Conservation (phyloP, 331 rosid genomes). For the Malus hybrid region DNA sequence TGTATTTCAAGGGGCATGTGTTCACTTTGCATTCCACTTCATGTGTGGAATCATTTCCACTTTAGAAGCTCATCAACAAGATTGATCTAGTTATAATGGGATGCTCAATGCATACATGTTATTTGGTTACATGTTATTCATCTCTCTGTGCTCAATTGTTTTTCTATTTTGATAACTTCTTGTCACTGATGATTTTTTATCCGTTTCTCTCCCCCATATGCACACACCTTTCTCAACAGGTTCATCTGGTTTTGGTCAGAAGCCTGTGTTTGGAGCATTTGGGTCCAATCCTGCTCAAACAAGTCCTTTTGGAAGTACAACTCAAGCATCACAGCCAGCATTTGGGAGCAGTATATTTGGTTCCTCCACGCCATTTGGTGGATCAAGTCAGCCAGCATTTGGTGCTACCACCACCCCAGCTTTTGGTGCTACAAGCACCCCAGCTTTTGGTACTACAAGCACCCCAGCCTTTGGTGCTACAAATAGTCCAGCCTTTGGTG, state of each 20-base stretch:
- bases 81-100: neutral
- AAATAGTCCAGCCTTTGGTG: slow-evolving; percentile 16
- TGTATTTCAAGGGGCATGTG: neutral
- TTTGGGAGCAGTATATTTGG: slow-evolving; percentile 84
- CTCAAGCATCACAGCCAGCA: slow-evolving; percentile 73
- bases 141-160: neutral
- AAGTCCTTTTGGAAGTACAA: slow-evolving; percentile 68
- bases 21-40: neutral
- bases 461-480: slow-evolving; percentile 38
- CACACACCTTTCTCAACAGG: slow-evolving; percentile 20
- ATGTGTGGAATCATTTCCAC: neutral
- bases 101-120: neutral
- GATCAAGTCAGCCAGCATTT: slow-evolving; percentile 47
- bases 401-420: slow-evolving; percentile 36
- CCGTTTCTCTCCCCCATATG: neutral
- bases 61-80: neutral
- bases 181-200: slow-evolving; percentile 18
- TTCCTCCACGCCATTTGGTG: slow-evolving; percentile 77
- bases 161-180: neutral
- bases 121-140: neutral
- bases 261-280: slow-evolving; percentile 81
- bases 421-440: slow-evolving; percentile 29
- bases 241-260: slow-evolving; percentile 82
- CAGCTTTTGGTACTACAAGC: slow-evolving; percentile 22
- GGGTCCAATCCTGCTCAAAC: slow-evolving; percentile 73